phyloP scores from a whole-genome alignment of 2,329 filamentous ascomycete genomes.

The Claviceps paspali region DNA sequence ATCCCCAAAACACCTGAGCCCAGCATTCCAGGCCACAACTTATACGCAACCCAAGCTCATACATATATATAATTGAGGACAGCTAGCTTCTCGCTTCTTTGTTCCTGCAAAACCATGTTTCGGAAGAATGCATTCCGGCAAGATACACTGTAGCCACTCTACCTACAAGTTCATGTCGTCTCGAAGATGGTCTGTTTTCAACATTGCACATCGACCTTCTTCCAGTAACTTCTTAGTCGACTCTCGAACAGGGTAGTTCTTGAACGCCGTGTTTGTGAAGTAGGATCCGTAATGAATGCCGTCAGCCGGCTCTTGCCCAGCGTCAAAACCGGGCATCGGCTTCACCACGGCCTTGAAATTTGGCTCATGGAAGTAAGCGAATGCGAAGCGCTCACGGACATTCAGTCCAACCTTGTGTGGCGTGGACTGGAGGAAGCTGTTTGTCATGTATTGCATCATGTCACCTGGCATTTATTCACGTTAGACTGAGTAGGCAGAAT shows the following conservation, averaged over 20 bases:
- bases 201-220: constrained; percentile 15
- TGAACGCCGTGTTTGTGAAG: constrained; percentile 35
- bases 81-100: background rate
- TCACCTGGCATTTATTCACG: constrained; percentile 20
- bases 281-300: constrained; percentile 36
- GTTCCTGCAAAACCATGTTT: background rate
- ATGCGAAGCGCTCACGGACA: constrained; percentile 26
- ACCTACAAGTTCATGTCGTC: constrained; percentile 12
- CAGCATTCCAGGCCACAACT: too few species aligned
- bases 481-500: background rate
- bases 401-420: constrained; percentile 37
- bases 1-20: too few species aligned
- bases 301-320: constrained; percentile 15
- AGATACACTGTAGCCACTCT: too few species aligned
- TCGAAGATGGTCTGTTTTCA: constrained; percentile 8
- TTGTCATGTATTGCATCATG: constrained; percentile 37
- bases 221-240: constrained; percentile 22
- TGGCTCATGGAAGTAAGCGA: constrained; percentile 37
- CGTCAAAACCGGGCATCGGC: constrained; percentile 24
- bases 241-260: constrained; percentile 31
- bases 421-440: constrained; percentile 28
- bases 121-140: background rate
- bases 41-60: too few species aligned
- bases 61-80: too few species aligned
- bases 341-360: constrained; percentile 29